Base-by-base conservation (phyloP, 192 early-diverging fungal species). In the Lobosporangium transversale region DNA sequence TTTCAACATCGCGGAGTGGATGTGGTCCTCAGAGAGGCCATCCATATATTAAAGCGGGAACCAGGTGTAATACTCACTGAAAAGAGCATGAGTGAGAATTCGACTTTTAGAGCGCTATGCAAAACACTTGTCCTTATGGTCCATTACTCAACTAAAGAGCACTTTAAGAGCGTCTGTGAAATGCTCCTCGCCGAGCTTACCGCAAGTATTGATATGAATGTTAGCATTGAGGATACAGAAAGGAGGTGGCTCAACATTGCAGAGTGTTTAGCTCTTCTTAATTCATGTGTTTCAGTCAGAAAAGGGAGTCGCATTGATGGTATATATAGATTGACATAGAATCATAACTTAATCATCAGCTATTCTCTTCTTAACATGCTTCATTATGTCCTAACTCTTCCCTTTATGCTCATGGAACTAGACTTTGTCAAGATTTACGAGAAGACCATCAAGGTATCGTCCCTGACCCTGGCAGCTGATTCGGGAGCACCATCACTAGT, bases 301-400 rank as follows among this genome's bases (percentile, higher is more conserved):
- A 86, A 86, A 44, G 82, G 79, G 10, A 83, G 60, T 48, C 86
- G 84, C 68, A 74, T 88, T 33, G 69, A 82, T 60, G 79, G 83
- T 84, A 79, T 49, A 63, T 75, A n/a, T n/a, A n/a, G n/a, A n/a
- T n/a, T n/a, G n/a, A n/a, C n/a, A n/a, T n/a, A n/a, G n/a, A n/a
- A n/a, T n/a, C n/a, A n/a, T n/a, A n/a, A n/a, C n/a, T n/a, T n/a
- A n/a, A n/a, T n/a, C n/a, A n/a, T n/a, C n/a, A n/a, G n/a, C n/a
- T n/a, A n/a, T n/a, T n/a, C n/a, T n/a, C n/a, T n/a, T n/a, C n/a
- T n/a, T n/a, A n/a, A n/a, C n/a, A n/a, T n/a, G n/a, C n/a, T n/a
- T n/a, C n/a, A n/a, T n/a, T n/a, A n/a, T n/a, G n/a, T n/a, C n/a
- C n/a, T n/a, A n/a, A n/a, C n/a, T n/a, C n/a, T n/a, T n/a, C n/a